These are phyloP conservation scores for Davidsoniella virescens DNA, from an alignment of 2,329 filamentous ascomycete species.

Conservation along the genomic window DNA sequence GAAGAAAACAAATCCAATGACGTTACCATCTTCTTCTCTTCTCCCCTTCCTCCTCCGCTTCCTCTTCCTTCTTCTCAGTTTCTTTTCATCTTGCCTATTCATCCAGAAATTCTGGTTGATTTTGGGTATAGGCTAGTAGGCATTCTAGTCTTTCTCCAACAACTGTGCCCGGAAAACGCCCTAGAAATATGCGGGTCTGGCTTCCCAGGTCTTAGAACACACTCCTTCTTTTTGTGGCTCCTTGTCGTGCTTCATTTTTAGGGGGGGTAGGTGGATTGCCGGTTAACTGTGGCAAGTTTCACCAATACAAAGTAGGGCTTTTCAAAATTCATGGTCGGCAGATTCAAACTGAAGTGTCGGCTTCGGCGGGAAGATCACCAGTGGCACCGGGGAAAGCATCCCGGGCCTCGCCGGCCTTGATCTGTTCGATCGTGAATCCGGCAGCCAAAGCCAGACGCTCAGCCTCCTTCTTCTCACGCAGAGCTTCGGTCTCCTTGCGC, in stretches of 20 bases:
- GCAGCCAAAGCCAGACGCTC: constrained; percentile 27
- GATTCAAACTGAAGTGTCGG: too few species aligned
- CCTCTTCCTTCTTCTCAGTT: not conserved
- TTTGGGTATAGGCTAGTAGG: not conserved
- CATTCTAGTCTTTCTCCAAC: constrained; percentile 2
- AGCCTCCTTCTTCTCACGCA: constrained; percentile 61
- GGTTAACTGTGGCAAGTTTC: too few species aligned
- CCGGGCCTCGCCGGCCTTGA: constrained; percentile 10
- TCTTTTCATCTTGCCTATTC: too few species aligned
- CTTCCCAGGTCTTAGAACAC: not conserved
- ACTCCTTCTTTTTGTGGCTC: not conserved
- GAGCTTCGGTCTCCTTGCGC: constrained; percentile 66
- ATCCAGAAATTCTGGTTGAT: too few species aligned
- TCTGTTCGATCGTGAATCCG: constrained; percentile 11
- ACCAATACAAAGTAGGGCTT: too few species aligned
- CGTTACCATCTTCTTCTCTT: too few species aligned
- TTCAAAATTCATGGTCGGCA: too few species aligned
- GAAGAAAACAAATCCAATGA: too few species aligned
- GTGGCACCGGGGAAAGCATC: constrained; percentile 11
- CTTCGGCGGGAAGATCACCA: not conserved
- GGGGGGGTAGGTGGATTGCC: too few species aligned
- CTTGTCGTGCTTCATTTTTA: not conserved
- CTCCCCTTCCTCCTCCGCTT: not conserved
- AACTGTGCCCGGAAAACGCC: not conserved
- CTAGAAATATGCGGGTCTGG: constrained; percentile 6